These are phyloP conservation scores for Chrysoporthe deuterocubensis DNA, from an alignment of 2,329 filamentous ascomycete genomes.

Conservation along the genomic window DNA sequence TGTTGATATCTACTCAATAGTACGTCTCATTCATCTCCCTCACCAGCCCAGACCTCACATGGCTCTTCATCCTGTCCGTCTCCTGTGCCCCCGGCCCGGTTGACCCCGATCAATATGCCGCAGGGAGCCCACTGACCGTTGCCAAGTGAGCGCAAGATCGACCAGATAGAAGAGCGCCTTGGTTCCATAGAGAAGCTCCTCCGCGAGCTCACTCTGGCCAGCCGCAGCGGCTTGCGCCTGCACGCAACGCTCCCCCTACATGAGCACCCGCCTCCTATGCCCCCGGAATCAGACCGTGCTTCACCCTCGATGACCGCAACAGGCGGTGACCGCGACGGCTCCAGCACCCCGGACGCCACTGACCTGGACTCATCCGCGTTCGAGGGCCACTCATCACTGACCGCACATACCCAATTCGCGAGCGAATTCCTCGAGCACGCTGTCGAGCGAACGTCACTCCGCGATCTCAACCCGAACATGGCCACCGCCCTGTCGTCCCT, in stretches of 20 bases:
- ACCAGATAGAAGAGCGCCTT: constrained; percentile 50
- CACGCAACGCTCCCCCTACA: constrained; percentile 18
- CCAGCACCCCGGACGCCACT: constrained; percentile 24
- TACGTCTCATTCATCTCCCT: constrained; percentile 34
- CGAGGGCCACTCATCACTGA: constrained; percentile 53
- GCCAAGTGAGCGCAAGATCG: constrained; percentile 57
- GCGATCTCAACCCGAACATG: constrained; percentile 54
- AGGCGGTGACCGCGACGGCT: constrained; percentile 37
- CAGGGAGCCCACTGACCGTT: constrained; percentile 18
- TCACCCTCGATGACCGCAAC: constrained; percentile 12
- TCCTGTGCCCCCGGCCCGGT: neutral
- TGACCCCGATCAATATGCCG: neutral
- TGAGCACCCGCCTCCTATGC: constrained; percentile 13
- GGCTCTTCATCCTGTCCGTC: constrained; percentile 8
- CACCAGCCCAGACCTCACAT: neutral
- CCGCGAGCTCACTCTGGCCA: constrained; percentile 43
- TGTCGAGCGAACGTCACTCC: constrained; percentile 52
- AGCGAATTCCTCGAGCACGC: constrained; percentile 58
- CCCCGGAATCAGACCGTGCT: neutral
- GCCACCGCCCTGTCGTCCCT: constrained; percentile 55
- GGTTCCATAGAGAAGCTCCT: constrained; percentile 51
- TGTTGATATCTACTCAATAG: constrained; percentile 66
- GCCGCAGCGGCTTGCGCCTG: constrained; percentile 31
- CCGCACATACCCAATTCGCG: constrained; percentile 57
- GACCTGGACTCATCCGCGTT: constrained; percentile 46